A percentile compares a stretch with the other conserved stretches of the same genome.
These are phyloP conservation scores for Phytophthora cryptogea DNA, from an alignment of 352 stramenopile species.

Conservation along the genomic window DNA sequence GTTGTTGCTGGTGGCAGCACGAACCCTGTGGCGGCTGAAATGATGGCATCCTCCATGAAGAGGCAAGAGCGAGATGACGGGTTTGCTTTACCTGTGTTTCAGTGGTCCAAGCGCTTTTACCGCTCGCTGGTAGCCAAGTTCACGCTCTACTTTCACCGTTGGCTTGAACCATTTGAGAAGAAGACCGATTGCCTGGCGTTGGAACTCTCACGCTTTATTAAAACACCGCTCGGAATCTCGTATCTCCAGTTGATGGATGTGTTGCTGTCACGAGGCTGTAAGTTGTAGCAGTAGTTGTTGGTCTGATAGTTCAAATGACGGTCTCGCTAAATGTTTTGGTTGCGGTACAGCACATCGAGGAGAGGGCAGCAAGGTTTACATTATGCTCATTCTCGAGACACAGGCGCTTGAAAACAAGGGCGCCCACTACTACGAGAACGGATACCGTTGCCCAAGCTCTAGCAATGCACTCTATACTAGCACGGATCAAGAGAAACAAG, in stretches of 20 bases:
- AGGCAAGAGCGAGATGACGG: conserved; percentile 78
- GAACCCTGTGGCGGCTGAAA: conserved; percentile 70
- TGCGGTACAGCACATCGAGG: conserved; percentile 45
- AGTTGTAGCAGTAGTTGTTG: conserved; percentile 15
- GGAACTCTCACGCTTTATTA: conserved; percentile 75
- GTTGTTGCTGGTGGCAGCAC: conserved; percentile 42
- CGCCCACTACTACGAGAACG: conserved; percentile 74
- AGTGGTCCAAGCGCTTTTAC: conserved; percentile 84
- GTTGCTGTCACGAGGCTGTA: conserved; percentile 69
- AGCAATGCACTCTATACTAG: conserved; percentile 46
- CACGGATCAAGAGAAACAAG: conserved; percentile 40
- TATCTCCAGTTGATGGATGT: conserved; percentile 87
- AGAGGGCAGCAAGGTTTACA: conserved; percentile 47
- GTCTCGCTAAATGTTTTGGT: conserved; percentile 6
- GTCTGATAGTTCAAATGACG: conserved; percentile 10
- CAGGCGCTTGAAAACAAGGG: conserved; percentile 78
- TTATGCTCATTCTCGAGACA: conserved; percentile 83
- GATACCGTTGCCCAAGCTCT: conserved; percentile 71
- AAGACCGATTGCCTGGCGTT: conserved; percentile 63
- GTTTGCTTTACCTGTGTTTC: conserved; percentile 79
- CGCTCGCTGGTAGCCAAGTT: conserved; percentile 86
- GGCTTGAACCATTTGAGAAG: conserved; percentile 74
- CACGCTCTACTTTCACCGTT: conserved; percentile 81
- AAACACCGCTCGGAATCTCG: conserved; percentile 75
- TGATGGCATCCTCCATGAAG: conserved; percentile 79